A percentile compares a stretch with the other conserved stretches of the same genome.
Conservation (phyloP, 2,329 filamentous ascomycete species). For the Phoma sp. region DNA sequence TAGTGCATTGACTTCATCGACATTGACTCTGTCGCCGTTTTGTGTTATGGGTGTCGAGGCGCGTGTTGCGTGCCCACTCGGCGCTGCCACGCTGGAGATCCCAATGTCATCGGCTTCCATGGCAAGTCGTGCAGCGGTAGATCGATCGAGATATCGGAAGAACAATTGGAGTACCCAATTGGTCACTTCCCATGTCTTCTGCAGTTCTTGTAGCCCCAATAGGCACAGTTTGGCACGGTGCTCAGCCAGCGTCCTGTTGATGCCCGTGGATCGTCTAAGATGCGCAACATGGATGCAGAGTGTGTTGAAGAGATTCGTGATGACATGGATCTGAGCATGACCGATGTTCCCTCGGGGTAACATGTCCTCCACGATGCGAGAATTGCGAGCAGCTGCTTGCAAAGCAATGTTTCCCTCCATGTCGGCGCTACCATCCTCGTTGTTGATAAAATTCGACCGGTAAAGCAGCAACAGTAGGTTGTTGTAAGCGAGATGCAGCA, state of each 20-base stretch:
- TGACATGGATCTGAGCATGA: slow-evolving; percentile 56
- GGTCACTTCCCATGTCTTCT: slow-evolving; percentile 58
- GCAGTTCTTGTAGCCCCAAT: slow-evolving; percentile 56
- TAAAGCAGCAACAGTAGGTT: slow-evolving; percentile 57
- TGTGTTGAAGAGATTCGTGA: slow-evolving; percentile 57
- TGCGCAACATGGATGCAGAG: slow-evolving; percentile 58
- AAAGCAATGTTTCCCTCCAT: slow-evolving; percentile 51
- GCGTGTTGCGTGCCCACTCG: slow-evolving; percentile 12
- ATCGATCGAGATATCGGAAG: slow-evolving; percentile 56
- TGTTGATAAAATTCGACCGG: slow-evolving; percentile 52
- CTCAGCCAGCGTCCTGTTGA: slow-evolving; percentile 54
- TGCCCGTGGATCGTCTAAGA: slow-evolving; percentile 47
- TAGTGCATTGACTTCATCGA: slow-evolving; percentile 14
- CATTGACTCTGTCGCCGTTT: not conserved
- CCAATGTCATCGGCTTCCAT: slow-evolving; percentile 37
- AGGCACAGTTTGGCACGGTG: slow-evolving; percentile 58
- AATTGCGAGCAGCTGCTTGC: slow-evolving; percentile 55
- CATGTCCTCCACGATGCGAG: slow-evolving; percentile 58
- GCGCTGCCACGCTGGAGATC: slow-evolving; percentile 19
- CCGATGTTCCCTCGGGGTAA: slow-evolving; percentile 53
- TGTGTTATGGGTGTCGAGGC: slow-evolving; percentile 6
- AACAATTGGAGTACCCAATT: slow-evolving; percentile 59
- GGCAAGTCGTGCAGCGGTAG: slow-evolving; percentile 50
- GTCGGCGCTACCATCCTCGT: slow-evolving; percentile 40
- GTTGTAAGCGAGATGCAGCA: slow-evolving; percentile 56